Evolutionary conservation across 371 early-diverging fungal species (phyloP).

Genomic region (Mortierella sp.): DNA sequence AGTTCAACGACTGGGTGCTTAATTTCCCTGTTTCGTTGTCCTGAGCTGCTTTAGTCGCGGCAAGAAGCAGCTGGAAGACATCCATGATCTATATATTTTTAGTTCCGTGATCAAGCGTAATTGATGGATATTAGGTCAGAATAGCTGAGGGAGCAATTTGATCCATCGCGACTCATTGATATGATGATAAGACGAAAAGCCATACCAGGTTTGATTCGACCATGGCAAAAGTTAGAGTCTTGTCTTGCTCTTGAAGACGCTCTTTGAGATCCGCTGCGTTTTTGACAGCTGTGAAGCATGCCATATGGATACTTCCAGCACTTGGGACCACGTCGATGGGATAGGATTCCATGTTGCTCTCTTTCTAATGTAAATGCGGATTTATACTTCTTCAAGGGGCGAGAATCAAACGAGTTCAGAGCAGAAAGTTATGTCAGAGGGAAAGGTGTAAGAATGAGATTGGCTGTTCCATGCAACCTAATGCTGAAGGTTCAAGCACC

Average conservation of each 20-base stretch:
- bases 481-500: too few species aligned
- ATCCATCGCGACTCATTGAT: too few species aligned
- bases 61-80: conserved; percentile 62
- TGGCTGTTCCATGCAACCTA: too few species aligned
- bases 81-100: conserved; percentile 60
- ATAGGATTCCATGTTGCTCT: conserved; percentile 65
- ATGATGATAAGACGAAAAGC: not conserved
- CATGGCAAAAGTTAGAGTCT: conserved; percentile 62
- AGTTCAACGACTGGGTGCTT: conserved; percentile 67
- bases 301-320: conserved; percentile 62
- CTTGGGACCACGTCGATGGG: conserved; percentile 63
- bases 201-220: conserved; percentile 67
- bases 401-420: not conserved
- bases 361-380: not conserved
- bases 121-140: not conserved
- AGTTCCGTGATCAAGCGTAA: not conserved
- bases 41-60: conserved; percentile 65
- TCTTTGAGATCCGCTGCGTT: conserved; percentile 66
- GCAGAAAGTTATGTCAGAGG: not conserved
- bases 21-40: conserved; percentile 62
- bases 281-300: conserved; percentile 64
- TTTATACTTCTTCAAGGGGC: not conserved
- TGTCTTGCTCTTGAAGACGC: conserved; percentile 63
- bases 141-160: not conserved
- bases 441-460: too few species aligned